These are phyloP conservation scores for Nyssa sinensis DNA, from an alignment of 148 eudicot genomes.

Conservation along the genomic window DNA sequence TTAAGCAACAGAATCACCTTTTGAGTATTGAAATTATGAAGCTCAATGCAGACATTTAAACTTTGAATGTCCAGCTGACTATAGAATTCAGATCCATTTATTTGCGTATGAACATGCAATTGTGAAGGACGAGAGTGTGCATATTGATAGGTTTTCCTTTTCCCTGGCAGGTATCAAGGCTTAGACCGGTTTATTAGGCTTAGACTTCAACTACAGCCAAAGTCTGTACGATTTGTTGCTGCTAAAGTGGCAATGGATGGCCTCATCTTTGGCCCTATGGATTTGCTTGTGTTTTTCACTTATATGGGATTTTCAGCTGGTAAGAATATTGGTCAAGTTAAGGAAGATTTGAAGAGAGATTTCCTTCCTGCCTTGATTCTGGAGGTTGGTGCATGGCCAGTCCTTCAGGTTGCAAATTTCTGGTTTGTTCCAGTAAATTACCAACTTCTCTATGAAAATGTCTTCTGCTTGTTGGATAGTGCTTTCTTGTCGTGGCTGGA, in stretches of 20 bases:
- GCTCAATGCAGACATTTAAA: too few relatives aligned
- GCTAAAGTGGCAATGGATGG: conserved; percentile 24
- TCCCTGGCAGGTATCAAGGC: conserved; percentile 28
- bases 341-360: conserved; percentile 32
- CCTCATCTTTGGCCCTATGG: conserved; percentile 22
- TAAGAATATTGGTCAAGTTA: conserved; percentile 21
- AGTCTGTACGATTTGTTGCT: conserved; percentile 26
- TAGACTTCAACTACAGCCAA: conserved; percentile 26
- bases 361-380: conserved; percentile 28
- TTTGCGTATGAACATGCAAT: not conserved
- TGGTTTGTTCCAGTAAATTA: conserved; percentile 40
- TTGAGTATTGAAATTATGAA: too few relatives aligned
- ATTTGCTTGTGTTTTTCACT: conserved; percentile 23
- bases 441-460: conserved; percentile 41
- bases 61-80: too few relatives aligned
- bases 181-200: conserved; percentile 21
- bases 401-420: conserved; percentile 38
- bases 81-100: too few relatives aligned
- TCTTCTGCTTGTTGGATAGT: conserved; percentile 47
- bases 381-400: conserved; percentile 33
- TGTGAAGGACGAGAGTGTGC: not conserved
- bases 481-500: conserved; percentile 46
- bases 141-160: not conserved
- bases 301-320: conserved; percentile 34
- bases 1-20: too few relatives aligned